These are phyloP conservation scores for Teunomyces tritomae DNA, from an alignment of 805 yeast genomes.

Conservation along the genomic window DNA sequence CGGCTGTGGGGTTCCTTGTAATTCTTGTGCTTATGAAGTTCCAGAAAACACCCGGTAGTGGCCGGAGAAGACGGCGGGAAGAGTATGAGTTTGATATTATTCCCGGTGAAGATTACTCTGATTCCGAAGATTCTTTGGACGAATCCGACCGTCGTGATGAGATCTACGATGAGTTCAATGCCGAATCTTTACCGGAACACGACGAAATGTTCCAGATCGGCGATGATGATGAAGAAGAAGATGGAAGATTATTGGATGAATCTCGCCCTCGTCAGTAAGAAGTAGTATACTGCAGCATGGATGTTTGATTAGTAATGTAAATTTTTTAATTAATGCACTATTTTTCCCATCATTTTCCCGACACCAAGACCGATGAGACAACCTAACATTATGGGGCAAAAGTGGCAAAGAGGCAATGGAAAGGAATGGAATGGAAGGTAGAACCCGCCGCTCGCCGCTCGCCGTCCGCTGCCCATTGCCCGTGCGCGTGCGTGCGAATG, in stretches of 20 bases:
- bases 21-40: slow-evolving; percentile 45
- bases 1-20: slow-evolving; percentile 56
- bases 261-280: not conserved
- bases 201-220: slow-evolving; percentile 41
- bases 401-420: not conserved
- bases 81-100: slow-evolving; percentile 76
- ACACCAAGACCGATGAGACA: too few species aligned
- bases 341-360: too few species aligned
- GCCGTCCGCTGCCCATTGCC: too few species aligned
- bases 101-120: slow-evolving; percentile 57
- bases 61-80: slow-evolving; percentile 59
- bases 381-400: not conserved
- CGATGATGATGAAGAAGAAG: slow-evolving; percentile 35
- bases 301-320: not conserved
- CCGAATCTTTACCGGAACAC: slow-evolving; percentile 27
- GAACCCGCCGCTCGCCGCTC: not conserved
- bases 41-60: slow-evolving; percentile 40
- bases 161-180: slow-evolving; percentile 30
- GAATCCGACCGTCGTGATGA: slow-evolving; percentile 18
- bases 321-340: not conserved
- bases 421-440: not conserved
- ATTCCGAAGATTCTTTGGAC: slow-evolving; percentile 38
- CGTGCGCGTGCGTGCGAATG: too few species aligned
- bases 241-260: not conserved
- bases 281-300: not conserved